A percentile compares a stretch with the other conserved stretches of the same genome.
phyloP scores from a whole-genome alignment of 768 basidiomycete species.

The Serpula lacrymans region DNA sequence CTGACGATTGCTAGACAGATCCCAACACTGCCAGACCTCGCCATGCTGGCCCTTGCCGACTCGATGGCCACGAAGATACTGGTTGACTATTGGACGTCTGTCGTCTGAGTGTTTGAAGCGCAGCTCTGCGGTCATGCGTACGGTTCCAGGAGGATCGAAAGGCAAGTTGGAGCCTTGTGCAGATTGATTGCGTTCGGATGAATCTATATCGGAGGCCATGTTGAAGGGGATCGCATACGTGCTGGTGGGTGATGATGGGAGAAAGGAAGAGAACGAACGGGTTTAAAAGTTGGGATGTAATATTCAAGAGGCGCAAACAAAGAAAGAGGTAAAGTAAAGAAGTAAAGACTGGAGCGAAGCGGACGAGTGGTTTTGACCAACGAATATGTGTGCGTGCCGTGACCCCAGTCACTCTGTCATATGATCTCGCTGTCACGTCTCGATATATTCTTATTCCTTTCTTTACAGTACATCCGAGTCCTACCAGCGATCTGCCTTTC shows the following conservation, averaged over 20 bases:
- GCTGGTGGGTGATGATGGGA: conserved; percentile 10
- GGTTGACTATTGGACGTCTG: conserved; percentile 65
- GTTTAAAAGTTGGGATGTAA: conserved; percentile 1
- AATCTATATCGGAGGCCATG: conserved; percentile 20
- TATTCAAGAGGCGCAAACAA: conserved; percentile 3
- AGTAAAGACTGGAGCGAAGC: neutral
- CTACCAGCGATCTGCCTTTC: conserved; percentile 8
- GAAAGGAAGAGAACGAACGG: conserved; percentile 7
- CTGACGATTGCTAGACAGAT: conserved; percentile 46
- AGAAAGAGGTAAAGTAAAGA: conserved; percentile 6
- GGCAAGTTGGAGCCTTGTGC: conserved; percentile 30
- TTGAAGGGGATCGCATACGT: conserved; percentile 26
- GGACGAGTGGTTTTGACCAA: neutral
- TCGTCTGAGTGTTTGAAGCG: conserved; percentile 38
- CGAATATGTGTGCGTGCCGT: neutral
- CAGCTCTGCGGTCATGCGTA: conserved; percentile 47
- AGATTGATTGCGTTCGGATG: conserved; percentile 27
- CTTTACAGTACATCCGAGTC: conserved; percentile 3
- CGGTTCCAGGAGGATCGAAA: conserved; percentile 40
- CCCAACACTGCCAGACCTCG: conserved; percentile 74
- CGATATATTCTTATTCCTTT: neutral
- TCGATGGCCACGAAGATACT: conserved; percentile 73
- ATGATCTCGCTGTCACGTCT: neutral
- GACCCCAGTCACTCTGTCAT: conserved; percentile 30
- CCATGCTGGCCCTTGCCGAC: conserved; percentile 92